These are phyloP conservation scores for Wickerhamiella vanderwaltii DNA, from an alignment of 805 yeast genomes.

Conservation along the genomic window DNA sequence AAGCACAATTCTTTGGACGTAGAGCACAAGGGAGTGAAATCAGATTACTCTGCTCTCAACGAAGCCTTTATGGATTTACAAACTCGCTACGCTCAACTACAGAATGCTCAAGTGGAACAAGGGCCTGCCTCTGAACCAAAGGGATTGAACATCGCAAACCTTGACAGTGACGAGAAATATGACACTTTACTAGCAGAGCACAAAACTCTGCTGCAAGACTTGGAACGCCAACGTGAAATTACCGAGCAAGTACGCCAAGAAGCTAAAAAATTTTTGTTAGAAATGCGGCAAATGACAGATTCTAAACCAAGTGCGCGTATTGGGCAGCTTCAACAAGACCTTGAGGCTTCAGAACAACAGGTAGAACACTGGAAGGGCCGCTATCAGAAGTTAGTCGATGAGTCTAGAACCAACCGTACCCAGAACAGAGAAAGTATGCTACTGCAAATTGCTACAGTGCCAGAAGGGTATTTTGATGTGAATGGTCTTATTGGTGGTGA, in stretches of 20 bases:
- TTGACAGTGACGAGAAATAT: conserved; percentile 1
- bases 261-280: conserved; percentile 27
- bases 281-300: conserved; percentile 30
- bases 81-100: conserved; percentile 7
- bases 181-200: conserved; percentile 7
- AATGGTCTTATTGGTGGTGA: conserved; percentile 24
- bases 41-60: conserved; percentile 19
- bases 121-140: background rate
- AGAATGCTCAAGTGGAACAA: conserved; percentile 3
- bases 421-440: conserved; percentile 4
- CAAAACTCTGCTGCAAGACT: conserved; percentile 14
- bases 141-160: conserved; percentile 1
- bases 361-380: conserved; percentile 28
- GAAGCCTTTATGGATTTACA: conserved; percentile 17
- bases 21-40: conserved; percentile 8
- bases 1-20: conserved; percentile 5
- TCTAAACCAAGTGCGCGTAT: conserved; percentile 14
- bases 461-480: conserved; percentile 10
- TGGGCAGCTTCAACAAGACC: conserved; percentile 12
- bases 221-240: conserved; percentile 22
- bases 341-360: conserved; percentile 26
- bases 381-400: conserved; percentile 23
- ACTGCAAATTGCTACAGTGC: background rate
- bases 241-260: conserved; percentile 31
- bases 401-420: conserved; percentile 19